These are phyloP conservation scores for Pseudomonodictys pantanalensis DNA, from an alignment of 495 filamentous ascomycete genomes.

Conservation along the genomic window DNA sequence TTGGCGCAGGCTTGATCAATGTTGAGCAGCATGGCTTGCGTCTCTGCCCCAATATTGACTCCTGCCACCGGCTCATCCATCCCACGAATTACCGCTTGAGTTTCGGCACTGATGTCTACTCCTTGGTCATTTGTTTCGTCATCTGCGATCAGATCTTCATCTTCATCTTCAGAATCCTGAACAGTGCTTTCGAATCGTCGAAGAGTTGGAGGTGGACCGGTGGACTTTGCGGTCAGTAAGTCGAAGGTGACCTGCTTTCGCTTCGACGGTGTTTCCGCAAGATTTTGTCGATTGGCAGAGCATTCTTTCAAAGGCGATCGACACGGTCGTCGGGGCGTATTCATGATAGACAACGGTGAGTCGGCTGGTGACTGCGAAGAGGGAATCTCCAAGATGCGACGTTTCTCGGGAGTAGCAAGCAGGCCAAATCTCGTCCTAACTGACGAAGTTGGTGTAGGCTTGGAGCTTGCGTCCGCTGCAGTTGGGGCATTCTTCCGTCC, in stretches of 20 bases:
- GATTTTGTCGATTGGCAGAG: slow-evolving; percentile 23
- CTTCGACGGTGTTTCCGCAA: slow-evolving; percentile 19
- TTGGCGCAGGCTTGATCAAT: slow-evolving; percentile 26
- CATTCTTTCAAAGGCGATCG: slow-evolving; percentile 37
- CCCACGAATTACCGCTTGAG: slow-evolving; percentile 15
- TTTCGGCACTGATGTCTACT: slow-evolving; percentile 2
- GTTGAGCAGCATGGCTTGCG: slow-evolving; percentile 15
- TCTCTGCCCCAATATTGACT: slow-evolving; percentile 12
- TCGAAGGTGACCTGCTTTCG: slow-evolving; percentile 21
- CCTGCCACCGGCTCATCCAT: slow-evolving; percentile 3
- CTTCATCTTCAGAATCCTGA: slow-evolving; percentile 23
- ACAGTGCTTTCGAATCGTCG: slow-evolving; percentile 13
- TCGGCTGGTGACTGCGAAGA: slow-evolving; percentile 45
- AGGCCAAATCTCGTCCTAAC: slow-evolving; percentile 10
- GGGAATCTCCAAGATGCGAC: slow-evolving; percentile 35
- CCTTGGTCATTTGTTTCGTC: not conserved
- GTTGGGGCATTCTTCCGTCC: not conserved
- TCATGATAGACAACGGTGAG: slow-evolving; percentile 36
- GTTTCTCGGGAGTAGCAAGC: slow-evolving; percentile 31
- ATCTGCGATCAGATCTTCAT: slow-evolving; percentile 1
- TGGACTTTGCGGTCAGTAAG: not conserved
- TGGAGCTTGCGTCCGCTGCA: not conserved
- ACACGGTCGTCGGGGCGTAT: not conserved
- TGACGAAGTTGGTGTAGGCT: not conserved
- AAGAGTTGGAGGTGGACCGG: not conserved